Percentiles rank a stretch among this genome's conserved stretches.
Conservation (phyloP, 495 filamentous ascomycete genomes). For the Trichoderma asperelloides region DNA sequence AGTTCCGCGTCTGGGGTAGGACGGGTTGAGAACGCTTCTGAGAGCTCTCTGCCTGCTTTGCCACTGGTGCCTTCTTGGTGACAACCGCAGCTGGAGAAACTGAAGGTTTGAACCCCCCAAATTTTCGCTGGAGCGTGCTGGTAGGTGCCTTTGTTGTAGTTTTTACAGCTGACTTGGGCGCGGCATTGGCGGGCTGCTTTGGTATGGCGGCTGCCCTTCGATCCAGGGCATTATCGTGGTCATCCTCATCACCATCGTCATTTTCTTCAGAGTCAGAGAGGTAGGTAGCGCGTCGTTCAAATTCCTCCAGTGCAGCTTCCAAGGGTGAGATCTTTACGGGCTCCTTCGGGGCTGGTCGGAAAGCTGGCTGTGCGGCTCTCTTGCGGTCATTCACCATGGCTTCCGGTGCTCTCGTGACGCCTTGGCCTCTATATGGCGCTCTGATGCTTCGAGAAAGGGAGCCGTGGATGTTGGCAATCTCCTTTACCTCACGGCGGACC, state of each 20-base stretch:
- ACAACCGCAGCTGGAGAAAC: background rate
- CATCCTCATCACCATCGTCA: constrained; percentile 9
- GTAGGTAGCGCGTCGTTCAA: constrained; percentile 9
- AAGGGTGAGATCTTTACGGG: background rate
- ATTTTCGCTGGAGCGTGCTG: background rate
- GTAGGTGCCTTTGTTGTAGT: background rate
- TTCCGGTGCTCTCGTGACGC: constrained; percentile 25
- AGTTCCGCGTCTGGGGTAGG: background rate
- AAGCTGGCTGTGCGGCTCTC: constrained; percentile 20
- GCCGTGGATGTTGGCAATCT: constrained; percentile 14
- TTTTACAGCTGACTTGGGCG: background rate
- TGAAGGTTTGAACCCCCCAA: background rate
- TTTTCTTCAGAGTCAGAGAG: constrained; percentile 13
- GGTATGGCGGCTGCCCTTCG: background rate
- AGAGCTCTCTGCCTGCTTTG: background rate
- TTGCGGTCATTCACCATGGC: constrained; percentile 28
- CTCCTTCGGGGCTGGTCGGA: background rate
- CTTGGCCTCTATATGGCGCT: background rate
- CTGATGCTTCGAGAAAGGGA: background rate
- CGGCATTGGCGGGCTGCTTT: background rate
- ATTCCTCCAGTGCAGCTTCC: background rate
- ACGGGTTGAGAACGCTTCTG: background rate
- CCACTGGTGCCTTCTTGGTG: background rate
- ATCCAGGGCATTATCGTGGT: constrained; percentile 12
- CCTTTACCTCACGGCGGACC: constrained; percentile 21